These are phyloP conservation scores for Nannochloropsis gaditana DNA, from an alignment of 108 stramenopile species.

Conservation along the genomic window DNA sequence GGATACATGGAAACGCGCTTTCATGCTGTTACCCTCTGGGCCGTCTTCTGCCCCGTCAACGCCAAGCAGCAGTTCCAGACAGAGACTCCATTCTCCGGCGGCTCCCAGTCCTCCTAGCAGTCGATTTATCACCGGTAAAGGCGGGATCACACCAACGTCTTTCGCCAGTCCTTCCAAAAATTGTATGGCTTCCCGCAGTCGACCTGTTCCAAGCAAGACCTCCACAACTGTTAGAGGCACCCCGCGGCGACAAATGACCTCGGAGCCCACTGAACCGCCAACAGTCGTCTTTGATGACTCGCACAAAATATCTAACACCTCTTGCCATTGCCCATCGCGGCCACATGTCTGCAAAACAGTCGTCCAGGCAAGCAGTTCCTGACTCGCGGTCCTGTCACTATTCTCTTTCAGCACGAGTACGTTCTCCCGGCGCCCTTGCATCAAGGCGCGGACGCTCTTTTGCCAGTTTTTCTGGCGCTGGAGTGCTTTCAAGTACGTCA, in stretches of 20 bases:
- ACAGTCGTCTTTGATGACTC: background rate
- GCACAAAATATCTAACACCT: background rate
- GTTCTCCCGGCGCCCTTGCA: background rate
- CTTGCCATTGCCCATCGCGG: background rate
- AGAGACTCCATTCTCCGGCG: background rate
- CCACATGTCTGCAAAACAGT: background rate
- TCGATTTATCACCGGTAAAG: background rate
- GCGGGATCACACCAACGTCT: background rate
- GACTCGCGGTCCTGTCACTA: background rate
- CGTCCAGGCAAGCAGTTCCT: constrained; percentile 5
- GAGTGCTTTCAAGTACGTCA: constrained; percentile 11
- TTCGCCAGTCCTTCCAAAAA: constrained; percentile 1
- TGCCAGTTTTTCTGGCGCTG: background rate
- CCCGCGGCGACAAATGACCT: background rate
- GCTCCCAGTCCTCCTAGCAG: background rate
- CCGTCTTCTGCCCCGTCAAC: background rate
- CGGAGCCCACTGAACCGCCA: background rate
- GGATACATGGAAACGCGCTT: background rate
- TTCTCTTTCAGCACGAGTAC: background rate
- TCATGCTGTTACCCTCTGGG: background rate
- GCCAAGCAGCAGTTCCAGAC: background rate
- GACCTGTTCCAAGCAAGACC: background rate
- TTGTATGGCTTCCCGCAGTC: background rate
- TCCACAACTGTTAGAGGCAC: background rate
- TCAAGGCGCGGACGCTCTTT: background rate